Conservation (phyloP, 1,284 basidiomycete species). For the Cerrena zonata region DNA sequence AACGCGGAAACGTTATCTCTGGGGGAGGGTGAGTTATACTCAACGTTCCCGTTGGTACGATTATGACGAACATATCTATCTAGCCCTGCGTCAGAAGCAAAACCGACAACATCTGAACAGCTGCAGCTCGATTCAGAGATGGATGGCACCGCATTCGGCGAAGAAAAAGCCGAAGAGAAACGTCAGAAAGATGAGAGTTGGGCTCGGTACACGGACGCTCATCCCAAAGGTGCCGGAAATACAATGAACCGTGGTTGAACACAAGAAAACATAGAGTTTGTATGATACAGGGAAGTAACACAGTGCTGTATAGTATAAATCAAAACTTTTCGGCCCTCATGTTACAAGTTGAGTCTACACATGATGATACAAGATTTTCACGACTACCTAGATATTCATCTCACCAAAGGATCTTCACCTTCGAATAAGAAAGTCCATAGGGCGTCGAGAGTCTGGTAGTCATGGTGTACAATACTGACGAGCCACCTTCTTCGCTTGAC, state of each 20-base stretch:
- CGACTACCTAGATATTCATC: too few species aligned
- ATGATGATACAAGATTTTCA: too few species aligned
- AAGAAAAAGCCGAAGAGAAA: constrained; percentile 72
- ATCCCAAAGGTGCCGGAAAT: constrained; percentile 83
- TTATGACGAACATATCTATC: constrained; percentile 9
- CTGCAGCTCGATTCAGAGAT: constrained; percentile 74
- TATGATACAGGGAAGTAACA: neutral
- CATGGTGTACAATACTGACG: constrained; percentile 90
- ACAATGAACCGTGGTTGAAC: constrained; percentile 86
- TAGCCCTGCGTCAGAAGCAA: constrained; percentile 64
- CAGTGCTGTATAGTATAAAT: neutral
- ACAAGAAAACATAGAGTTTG: neutral
- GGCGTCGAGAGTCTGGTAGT: constrained; percentile 78
- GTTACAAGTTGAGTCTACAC: too few species aligned
- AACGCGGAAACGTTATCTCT: constrained; percentile 81
- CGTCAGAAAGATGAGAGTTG: constrained; percentile 81
- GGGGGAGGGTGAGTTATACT: constrained; percentile 69
- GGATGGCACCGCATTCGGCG: constrained; percentile 72
- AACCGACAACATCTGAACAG: constrained; percentile 72
- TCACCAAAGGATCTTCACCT: constrained; percentile 6
- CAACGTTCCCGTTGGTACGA: neutral
- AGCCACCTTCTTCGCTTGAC: constrained; percentile 81
- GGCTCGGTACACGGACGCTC: constrained; percentile 77
- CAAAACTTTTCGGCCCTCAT: neutral
- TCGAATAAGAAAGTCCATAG: constrained; percentile 81